Evolutionary conservation across 1,284 basidiomycete genomes (phyloP), one percentile per base, ranked within the genome.

Genomic region (Sanghuangporus weigelae): DNA sequence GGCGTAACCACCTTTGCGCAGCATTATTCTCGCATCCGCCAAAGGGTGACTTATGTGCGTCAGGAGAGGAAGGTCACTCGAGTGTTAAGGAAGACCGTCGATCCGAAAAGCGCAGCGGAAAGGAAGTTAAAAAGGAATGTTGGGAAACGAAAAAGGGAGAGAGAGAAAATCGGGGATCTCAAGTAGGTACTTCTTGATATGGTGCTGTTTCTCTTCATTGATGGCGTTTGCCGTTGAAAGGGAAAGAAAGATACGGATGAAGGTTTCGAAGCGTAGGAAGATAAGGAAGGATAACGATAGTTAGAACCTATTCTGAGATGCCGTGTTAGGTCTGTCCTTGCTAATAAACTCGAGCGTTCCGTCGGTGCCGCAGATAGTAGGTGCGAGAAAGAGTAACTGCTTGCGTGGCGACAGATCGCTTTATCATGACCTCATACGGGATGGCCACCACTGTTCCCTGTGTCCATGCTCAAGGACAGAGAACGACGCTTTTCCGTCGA

Each of bases 1-100:
- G 95, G 95, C 31, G 85, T 88, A 12, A 90, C 89, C 0, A 83
- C 81, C 62, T 99, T 97, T 75, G 85, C 94, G 2, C 74, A 74
- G 19, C 83, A 83, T 0, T 98, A 97, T 77, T 92, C 87, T 68
- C 81, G 82, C 61, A 89, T 98, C 60, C 84, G 93, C 46, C 88
- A 94, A 71, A 79, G 82, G 38, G 84, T 86, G 0, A 75, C 88
- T 36, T 83, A 81, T 40, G 83, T 93, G 40, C 83, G 92, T 60
- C 82, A 88, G 62, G 90, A 91, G 60, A 79, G 96, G 36, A 89
- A 88, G 71, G 84, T 85, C 0, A 83, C 84, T 0, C 79, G 86
- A 19, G 83, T 83, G 7, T 75, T 88, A 49, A 71, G 84, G 80
- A 84, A 80, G 2, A 81, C 88, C 16, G 85, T 82, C 7, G 83